Base-by-base conservation (phyloP, 1,284 basidiomycete species). In the Fomitopsis betulina region DNA sequence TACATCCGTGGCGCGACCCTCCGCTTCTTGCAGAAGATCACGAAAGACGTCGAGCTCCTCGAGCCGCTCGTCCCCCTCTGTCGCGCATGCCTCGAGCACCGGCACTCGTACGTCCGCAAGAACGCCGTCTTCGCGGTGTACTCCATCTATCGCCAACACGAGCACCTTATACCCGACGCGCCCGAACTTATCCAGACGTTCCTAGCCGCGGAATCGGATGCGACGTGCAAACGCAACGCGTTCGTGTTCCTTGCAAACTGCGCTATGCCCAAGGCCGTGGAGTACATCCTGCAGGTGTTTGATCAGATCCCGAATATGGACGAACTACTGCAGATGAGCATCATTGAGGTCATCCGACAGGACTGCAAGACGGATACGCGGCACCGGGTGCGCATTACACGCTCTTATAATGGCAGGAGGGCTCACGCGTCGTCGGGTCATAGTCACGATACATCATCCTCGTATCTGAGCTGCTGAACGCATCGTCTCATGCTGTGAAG, bases 1-100 rank as follows among this genome's bases (percentile, higher is more conserved):
- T 99, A 98, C 76, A 98, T 99, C 67, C 93, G 97, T 40, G 97
- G 97, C 54, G 94, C 94, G 38, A 98, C 95, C 8, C 85, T 99
- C 37, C 91, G 97, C 45, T 98, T 97, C 79, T 83, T 99, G 10
- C 94, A 98, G 76, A 99, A 99, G 79, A 89, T 92, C 54, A 84
- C 96, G 57, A 91, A 93, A 71, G 97, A 99, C 69, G 79, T 87
- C 7, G 97, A 99, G 75, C 85, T 99, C 17, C 86, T 99, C 39
- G 97, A 99, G 76, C 96, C 97, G 17, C 86, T 99, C 58, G 86
- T 99, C 59, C 96, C 97, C 5, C 94, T 91, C 35, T 93, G 94
- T 68, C 89, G 96, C 49, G 81, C 93, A 47, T 98, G 96, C 73
- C 87, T 99, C 61, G 96, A 99, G 76, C 96, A 99, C 77, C 87